Evolutionary conservation across 495 filamentous ascomycete species (phyloP).

Genomic region (Cenococcum geophilum): DNA sequence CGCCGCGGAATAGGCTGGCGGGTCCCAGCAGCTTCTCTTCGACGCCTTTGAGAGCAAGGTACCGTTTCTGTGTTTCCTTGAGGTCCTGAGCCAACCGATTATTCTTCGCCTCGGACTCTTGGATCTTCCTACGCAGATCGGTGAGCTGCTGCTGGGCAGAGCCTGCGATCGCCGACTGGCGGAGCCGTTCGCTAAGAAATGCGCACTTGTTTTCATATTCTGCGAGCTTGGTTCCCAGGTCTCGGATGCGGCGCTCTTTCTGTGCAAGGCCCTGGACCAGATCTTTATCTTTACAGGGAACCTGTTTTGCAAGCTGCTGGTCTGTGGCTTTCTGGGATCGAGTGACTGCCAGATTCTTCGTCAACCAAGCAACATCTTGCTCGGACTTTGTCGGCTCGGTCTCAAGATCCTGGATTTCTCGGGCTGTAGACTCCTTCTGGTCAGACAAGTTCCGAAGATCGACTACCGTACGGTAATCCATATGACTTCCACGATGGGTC

Average conservation of each 20-base stretch:
- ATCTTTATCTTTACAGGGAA: not conserved
- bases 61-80: not conserved
- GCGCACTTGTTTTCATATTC: not conserved
- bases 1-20: slow-evolving; percentile 6
- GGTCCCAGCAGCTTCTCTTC: slow-evolving; percentile 10
- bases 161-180: not conserved
- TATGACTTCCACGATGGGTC: too few relatives aligned
- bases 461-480: too few relatives aligned
- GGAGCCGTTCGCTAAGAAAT: not conserved
- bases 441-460: too few relatives aligned
- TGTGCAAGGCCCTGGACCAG: not conserved
- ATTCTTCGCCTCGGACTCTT: not conserved
- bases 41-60: not conserved
- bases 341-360: too few relatives aligned
- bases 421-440: too few relatives aligned
- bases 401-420: too few relatives aligned
- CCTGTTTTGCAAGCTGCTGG: not conserved
- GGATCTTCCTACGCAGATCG: not conserved
- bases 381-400: too few relatives aligned
- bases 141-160: not conserved
- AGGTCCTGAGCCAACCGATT: not conserved
- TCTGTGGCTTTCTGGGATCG: too few relatives aligned
- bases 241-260: not conserved
- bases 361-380: too few relatives aligned
- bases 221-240: not conserved